These are phyloP conservation scores for Skeletonema menzelii DNA, from an alignment of 108 stramenopile species.

Conservation along the genomic window DNA sequence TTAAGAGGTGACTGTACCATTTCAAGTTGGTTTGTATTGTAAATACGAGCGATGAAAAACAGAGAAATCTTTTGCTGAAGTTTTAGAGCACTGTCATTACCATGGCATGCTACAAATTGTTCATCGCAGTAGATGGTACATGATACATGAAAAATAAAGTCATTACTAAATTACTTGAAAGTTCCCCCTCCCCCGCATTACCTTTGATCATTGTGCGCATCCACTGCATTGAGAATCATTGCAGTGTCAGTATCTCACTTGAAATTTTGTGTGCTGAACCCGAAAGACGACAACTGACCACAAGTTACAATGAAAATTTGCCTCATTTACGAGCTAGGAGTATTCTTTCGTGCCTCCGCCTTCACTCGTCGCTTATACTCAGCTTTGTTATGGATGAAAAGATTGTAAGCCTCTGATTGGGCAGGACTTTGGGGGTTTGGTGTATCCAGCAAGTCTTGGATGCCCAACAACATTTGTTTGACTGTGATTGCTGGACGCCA, in stretches of 20 bases:
- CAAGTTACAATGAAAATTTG: neutral
- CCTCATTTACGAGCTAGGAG: conserved; percentile 39
- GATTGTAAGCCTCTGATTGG: conserved; percentile 93
- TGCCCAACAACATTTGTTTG: conserved; percentile 96
- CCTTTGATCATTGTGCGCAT: neutral
- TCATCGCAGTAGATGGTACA: neutral
- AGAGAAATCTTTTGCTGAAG: too few relatives aligned
- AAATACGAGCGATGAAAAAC: too few relatives aligned
- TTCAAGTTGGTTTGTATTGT: neutral
- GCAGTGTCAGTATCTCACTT: neutral
- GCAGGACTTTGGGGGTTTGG: conserved; percentile 95
- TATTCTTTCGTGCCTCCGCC: conserved; percentile 77
- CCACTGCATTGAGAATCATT: neutral
- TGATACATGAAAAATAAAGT: conserved; percentile 1
- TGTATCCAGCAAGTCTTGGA: conserved; percentile 96
- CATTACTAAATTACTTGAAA: conserved; percentile 1
- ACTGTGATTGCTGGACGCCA: conserved; percentile 99
- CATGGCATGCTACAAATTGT: neutral
- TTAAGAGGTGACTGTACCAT: neutral
- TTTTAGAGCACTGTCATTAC: neutral
- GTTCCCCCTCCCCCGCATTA: neutral
- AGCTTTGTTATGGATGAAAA: conserved; percentile 86
- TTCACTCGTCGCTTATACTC: conserved; percentile 87
- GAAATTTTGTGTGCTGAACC: neutral
- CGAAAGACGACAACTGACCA: neutral